Evolutionary conservation across 2,329 filamentous ascomycete species (phyloP).

Genomic region (Colletotrichum kahawae): DNA sequence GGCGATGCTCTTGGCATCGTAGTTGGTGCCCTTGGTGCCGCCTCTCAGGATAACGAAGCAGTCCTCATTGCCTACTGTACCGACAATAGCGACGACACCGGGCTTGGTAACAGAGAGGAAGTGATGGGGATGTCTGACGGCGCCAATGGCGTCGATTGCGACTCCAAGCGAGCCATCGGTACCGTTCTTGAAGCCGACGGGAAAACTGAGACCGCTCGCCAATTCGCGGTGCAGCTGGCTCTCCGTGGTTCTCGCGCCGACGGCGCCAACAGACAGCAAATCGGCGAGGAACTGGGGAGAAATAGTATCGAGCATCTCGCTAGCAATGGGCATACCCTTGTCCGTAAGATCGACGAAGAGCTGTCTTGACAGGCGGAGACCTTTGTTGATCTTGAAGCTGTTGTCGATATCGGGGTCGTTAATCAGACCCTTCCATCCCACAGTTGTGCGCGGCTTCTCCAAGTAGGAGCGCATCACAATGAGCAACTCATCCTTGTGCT

Average conservation of each 20-base stretch:
- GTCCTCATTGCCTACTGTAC: slow-evolving; percentile 93
- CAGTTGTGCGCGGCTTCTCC: slow-evolving; percentile 96
- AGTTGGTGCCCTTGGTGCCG: slow-evolving; percentile 93
- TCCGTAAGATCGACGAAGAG: slow-evolving; percentile 91
- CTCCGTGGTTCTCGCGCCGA: slow-evolving; percentile 96
- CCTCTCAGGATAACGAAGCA: slow-evolving; percentile 96
- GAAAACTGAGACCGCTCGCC: slow-evolving; percentile 92
- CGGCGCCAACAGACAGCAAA: slow-evolving; percentile 86
- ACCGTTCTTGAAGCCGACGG: slow-evolving; percentile 99
- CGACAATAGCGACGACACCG: slow-evolving; percentile 91
- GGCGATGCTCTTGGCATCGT: slow-evolving; percentile 81
- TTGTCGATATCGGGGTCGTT: slow-evolving; percentile 99
- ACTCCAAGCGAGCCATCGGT: slow-evolving; percentile 91
- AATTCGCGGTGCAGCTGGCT: slow-evolving; percentile 94
- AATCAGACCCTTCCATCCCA: slow-evolving; percentile 98
- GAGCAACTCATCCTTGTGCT: slow-evolving; percentile 86
- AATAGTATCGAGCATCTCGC: slow-evolving; percentile 98
- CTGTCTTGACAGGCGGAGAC: slow-evolving; percentile 82
- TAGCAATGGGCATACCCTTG: slow-evolving; percentile 94
- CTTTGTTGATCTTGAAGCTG: slow-evolving; percentile 99
- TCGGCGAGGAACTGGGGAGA: slow-evolving; percentile 97
- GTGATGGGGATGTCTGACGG: slow-evolving; percentile 90
- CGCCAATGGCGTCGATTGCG: slow-evolving; percentile 93
- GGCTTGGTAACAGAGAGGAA: slow-evolving; percentile 98
- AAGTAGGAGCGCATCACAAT: slow-evolving; percentile 99